These are phyloP conservation scores for Tolypocladium ovalisporum DNA, from an alignment of 2,329 filamentous ascomycete genomes.

Conservation along the genomic window DNA sequence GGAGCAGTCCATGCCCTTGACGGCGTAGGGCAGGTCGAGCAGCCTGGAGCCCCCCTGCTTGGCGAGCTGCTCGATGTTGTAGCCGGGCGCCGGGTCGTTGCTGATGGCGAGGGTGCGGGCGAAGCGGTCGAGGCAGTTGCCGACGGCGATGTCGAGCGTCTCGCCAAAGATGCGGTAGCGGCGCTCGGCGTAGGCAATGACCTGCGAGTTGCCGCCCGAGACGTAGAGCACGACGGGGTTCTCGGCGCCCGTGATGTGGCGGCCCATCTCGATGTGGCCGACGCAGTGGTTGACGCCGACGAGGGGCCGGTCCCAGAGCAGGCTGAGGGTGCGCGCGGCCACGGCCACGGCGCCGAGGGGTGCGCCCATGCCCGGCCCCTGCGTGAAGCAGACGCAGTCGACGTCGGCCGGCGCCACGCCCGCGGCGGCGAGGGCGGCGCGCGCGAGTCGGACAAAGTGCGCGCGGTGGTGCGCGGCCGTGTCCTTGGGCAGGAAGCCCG, in stretches of 20 bases:
- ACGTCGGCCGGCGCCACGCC: conserved; percentile 52
- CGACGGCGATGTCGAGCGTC: conserved; percentile 92
- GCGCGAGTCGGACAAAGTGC: conserved; percentile 75
- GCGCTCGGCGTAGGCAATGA: conserved; percentile 91
- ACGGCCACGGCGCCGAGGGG: conserved; percentile 80
- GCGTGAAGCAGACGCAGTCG: conserved; percentile 90
- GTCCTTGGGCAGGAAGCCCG: conserved; percentile 93
- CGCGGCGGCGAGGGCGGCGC: conserved; percentile 64
- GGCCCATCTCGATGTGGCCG: conserved; percentile 97
- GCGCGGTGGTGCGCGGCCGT: conserved; percentile 84
- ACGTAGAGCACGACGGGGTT: conserved; percentile 97
- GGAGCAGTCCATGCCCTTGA: conserved; percentile 98
- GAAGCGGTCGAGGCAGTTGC: conserved; percentile 94
- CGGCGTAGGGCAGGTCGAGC: conserved; percentile 84
- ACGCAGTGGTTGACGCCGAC: conserved; percentile 97
- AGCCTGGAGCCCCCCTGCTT: conserved; percentile 60
- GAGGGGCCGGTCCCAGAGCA: conserved; percentile 81
- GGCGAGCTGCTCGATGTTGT: conserved; percentile 95
- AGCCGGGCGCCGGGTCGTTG: conserved; percentile 93
- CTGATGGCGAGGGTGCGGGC: conserved; percentile 82
- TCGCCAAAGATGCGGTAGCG: conserved; percentile 97
- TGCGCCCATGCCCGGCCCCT: conserved; percentile 92
- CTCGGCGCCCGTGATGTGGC: conserved; percentile 76
- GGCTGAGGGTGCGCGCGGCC: conserved; percentile 66
- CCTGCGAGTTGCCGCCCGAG: conserved; percentile 91